Evolutionary conservation across 148 eudicot species (phyloP).

Genomic region (Diospyros lotus): DNA sequence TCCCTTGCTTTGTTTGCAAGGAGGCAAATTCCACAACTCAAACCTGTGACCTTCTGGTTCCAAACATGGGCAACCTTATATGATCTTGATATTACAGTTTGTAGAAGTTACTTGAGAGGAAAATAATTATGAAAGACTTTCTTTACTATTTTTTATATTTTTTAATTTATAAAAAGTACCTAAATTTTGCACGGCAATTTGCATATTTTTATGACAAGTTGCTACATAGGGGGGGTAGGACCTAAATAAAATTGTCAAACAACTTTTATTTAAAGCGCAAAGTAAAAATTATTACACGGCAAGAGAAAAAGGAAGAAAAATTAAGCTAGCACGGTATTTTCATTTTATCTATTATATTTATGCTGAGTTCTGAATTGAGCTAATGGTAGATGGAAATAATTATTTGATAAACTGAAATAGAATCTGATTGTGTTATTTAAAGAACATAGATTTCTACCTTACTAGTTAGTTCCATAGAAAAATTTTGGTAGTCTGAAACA

Average conservation of each 20-base stretch:
- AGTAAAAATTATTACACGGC: not conserved
- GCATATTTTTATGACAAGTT: not conserved
- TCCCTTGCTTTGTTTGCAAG: too few relatives aligned
- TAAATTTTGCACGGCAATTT: not conserved
- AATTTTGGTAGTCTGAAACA: too few relatives aligned
- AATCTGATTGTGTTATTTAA: not conserved
- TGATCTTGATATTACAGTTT: not conserved
- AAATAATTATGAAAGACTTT: not conserved
- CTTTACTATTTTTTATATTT: not conserved
- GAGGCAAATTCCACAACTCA: too few relatives aligned
- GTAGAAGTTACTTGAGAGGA: not conserved
- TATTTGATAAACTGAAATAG: not conserved
- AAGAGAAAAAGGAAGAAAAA: not conserved
- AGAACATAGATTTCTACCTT: too few relatives aligned
- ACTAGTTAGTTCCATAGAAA: too few relatives aligned
- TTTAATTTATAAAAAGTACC: not conserved
- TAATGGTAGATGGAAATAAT: not conserved
- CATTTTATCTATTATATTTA: not conserved
- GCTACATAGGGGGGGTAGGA: too few relatives aligned
- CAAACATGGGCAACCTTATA: not conserved
- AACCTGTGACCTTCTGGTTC: too few relatives aligned
- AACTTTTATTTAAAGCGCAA: not conserved
- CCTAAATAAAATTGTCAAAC: not conserved
- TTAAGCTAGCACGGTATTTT: not conserved
- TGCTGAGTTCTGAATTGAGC: not conserved